Conservation (phyloP, 2,329 filamentous ascomycete species). For the Aschersonia sp. region DNA sequence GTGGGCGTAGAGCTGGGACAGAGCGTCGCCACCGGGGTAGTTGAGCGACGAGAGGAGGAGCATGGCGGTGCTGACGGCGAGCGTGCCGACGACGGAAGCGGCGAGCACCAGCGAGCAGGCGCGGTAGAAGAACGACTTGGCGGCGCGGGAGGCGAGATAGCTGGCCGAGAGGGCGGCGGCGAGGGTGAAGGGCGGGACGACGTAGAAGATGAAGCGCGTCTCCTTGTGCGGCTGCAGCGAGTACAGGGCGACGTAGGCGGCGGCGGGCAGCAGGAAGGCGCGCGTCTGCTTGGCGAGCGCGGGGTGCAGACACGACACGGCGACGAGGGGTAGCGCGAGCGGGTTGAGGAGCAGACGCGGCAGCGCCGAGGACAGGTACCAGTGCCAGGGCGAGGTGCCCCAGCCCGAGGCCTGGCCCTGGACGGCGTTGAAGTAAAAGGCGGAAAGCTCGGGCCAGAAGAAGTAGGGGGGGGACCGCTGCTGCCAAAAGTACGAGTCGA, state of each 20-base stretch:
- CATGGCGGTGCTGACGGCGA: constrained; percentile 48
- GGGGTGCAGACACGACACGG: constrained; percentile 34
- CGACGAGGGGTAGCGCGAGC: constrained; percentile 39
- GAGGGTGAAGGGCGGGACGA: constrained; percentile 66
- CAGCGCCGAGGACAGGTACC: constrained; percentile 70
- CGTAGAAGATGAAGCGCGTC: constrained; percentile 86
- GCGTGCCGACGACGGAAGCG: constrained; percentile 43
- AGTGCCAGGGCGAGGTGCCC: constrained; percentile 76
- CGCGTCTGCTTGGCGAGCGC: constrained; percentile 27
- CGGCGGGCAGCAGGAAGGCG: constrained; percentile 46
- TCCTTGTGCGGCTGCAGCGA: constrained; percentile 91
- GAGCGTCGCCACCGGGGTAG: constrained; percentile 80
- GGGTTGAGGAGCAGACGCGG: constrained; percentile 80
- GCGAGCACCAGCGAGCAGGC: constrained; percentile 40
- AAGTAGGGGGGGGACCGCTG: constrained; percentile 7
- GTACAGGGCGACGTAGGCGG: constrained; percentile 66
- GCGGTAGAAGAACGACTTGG: constrained; percentile 43
- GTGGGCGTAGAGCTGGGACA: constrained; percentile 35
- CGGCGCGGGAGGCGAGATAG: constrained; percentile 51
- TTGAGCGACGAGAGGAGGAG: constrained; percentile 75
- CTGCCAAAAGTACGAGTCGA: constrained; percentile 95
- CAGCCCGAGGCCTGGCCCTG: constrained; percentile 71
- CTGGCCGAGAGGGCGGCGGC: constrained; percentile 60
- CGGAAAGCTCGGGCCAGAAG: constrained; percentile 81
- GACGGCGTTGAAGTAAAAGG: constrained; percentile 84